These are phyloP conservation scores for Lignosus rhinocerotis DNA, from an alignment of 1,284 basidiomycete species.

Conservation along the genomic window DNA sequence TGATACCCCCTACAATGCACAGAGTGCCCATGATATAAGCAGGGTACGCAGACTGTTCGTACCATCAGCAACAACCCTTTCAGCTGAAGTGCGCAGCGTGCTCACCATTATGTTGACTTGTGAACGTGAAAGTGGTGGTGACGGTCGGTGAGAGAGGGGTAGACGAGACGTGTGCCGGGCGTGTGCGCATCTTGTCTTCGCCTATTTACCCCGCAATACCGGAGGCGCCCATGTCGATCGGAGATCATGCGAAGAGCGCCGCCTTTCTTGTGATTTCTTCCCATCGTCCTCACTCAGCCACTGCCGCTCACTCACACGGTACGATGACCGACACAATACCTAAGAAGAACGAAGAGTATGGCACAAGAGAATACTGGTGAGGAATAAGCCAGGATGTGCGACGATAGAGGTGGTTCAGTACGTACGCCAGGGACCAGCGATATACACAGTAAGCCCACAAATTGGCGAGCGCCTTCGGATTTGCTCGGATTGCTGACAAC, in stretches of 20 bases:
- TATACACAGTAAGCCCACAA: slow-evolving; percentile 56
- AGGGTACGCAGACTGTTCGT: slow-evolving; percentile 72
- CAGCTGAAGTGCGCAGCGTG: background rate
- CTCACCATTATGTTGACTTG: slow-evolving; percentile 19
- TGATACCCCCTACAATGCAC: slow-evolving; percentile 76
- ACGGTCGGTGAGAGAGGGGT: slow-evolving; percentile 5
- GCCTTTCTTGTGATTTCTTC: slow-evolving; percentile 10
- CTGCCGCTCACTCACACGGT: too few species aligned
- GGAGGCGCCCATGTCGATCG: slow-evolving; percentile 13
- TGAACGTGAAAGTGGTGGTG: slow-evolving; percentile 9
- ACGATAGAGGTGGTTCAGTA: background rate
- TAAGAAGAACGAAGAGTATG: slow-evolving; percentile 72
- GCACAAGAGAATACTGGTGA: slow-evolving; percentile 76
- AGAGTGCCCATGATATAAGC: slow-evolving; percentile 78
- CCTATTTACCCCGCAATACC: slow-evolving; percentile 18
- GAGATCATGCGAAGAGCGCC: slow-evolving; percentile 2
- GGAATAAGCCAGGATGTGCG: background rate
- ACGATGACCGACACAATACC: slow-evolving; percentile 49
- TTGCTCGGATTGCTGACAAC: background rate
- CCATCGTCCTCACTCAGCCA: background rate
- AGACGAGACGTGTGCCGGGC: slow-evolving; percentile 8
- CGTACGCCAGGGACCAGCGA: slow-evolving; percentile 59
- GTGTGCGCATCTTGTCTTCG: slow-evolving; percentile 8
- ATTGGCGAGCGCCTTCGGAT: too few species aligned
- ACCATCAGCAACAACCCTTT: background rate